phyloP scores from a whole-genome alignment of 345 rosid species.

The Turnera subulata region DNA sequence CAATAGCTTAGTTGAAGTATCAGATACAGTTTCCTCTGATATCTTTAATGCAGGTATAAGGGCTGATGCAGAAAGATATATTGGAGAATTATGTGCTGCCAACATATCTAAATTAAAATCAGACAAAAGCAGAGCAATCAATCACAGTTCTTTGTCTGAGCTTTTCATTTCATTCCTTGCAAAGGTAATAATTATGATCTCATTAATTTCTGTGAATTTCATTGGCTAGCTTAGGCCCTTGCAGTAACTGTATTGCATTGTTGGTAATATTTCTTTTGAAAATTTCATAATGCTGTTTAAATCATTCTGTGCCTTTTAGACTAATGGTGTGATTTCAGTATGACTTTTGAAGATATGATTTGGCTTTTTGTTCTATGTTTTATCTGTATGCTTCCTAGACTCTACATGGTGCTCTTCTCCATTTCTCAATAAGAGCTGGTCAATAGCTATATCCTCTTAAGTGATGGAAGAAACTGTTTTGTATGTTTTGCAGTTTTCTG shows the following conservation, averaged over 20 bases:
- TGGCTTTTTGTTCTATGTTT: not conserved
- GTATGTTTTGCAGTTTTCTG: constrained; percentile 47
- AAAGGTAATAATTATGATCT: constrained; percentile 45
- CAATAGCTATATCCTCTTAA: not conserved
- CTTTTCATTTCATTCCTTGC: constrained; percentile 71
- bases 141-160: constrained; percentile 64
- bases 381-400: not conserved
- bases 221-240: not conserved
- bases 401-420: not conserved
- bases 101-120: constrained; percentile 54
- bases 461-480: not conserved
- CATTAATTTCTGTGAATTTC: not conserved
- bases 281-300: not conserved
- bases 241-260: not conserved
- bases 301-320: not conserved
- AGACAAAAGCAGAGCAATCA: constrained; percentile 34
- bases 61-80: constrained; percentile 54
- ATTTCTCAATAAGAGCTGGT: too few relatives aligned
- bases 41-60: constrained; percentile 53
- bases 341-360: not conserved
- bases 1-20: not conserved
- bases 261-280: not conserved
- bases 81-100: constrained; percentile 42
- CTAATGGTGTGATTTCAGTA: too few relatives aligned
- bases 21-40: constrained; percentile 3